A percentile compares a stretch with the other conserved stretches of the same genome.
These are phyloP conservation scores for Fusarium zealandicum DNA, from an alignment of 2,329 filamentous ascomycete species.

Conservation along the genomic window DNA sequence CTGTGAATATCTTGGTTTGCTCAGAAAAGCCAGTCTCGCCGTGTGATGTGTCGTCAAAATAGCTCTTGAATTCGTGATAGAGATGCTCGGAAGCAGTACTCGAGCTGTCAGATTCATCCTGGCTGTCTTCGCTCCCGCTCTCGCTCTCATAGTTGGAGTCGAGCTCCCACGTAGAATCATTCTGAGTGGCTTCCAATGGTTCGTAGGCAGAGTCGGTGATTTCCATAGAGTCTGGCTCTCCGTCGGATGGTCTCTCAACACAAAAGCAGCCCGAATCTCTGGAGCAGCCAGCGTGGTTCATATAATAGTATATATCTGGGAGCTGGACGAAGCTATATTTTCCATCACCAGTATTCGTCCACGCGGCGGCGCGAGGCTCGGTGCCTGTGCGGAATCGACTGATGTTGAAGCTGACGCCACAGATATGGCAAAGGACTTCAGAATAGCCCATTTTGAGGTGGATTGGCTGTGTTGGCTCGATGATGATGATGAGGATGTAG, in stretches of 20 bases:
- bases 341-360: background rate
- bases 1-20: background rate
- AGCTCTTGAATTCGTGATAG: too few relatives aligned
- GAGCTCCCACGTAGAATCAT: too few relatives aligned
- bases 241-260: background rate
- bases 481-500: background rate
- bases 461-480: background rate
- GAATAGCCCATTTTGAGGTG: constrained; percentile 11
- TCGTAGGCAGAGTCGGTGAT: too few relatives aligned
- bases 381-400: constrained; percentile 29
- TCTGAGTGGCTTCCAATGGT: too few relatives aligned
- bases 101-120: too few relatives aligned
- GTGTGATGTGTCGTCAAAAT: background rate
- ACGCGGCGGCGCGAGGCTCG: constrained; percentile 33
- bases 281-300: background rate
- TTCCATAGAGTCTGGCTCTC: background rate
- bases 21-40: background rate
- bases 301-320: background rate
- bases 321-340: background rate
- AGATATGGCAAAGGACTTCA: constrained; percentile 38
- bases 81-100: too few relatives aligned
- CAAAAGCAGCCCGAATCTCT: constrained; percentile 7
- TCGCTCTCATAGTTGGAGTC: too few relatives aligned
- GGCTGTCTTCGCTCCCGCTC: too few relatives aligned
- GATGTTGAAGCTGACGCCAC: constrained; percentile 43